These are phyloP conservation scores for Tilletia caries DNA, from an alignment of 1,284 basidiomycete genomes.

Conservation along the genomic window DNA sequence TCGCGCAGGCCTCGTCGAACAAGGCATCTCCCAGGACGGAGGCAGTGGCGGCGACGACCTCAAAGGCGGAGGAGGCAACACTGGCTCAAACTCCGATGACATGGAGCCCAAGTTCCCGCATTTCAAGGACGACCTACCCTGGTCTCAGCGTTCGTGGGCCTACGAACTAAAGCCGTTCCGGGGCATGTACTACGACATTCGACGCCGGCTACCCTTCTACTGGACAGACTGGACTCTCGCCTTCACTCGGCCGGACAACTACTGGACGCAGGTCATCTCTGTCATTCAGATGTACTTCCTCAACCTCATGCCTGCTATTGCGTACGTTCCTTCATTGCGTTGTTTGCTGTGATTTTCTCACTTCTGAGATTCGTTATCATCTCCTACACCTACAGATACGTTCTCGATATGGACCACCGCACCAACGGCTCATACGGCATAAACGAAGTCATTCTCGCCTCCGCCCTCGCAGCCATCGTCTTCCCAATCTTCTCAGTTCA, in stretches of 20 bases:
- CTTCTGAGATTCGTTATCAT: background rate
- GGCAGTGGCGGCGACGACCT: no score
- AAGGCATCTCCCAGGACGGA: no score
- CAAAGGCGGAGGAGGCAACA: no score
- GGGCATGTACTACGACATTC: conserved; percentile 77
- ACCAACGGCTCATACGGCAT: conserved; percentile 86
- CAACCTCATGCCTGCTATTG: conserved; percentile 77
- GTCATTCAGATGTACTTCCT: conserved; percentile 50
- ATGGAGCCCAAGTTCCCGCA: conserved; percentile 17
- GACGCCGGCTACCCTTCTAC: conserved; percentile 71
- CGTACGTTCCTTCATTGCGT: conserved; percentile 46
- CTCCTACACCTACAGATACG: conserved; percentile 63
- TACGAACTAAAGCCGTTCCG: conserved; percentile 59
- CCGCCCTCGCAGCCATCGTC: conserved; percentile 76
- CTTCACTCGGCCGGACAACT: conserved; percentile 30
- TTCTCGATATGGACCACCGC: conserved; percentile 80
- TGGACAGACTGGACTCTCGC: conserved; percentile 42
- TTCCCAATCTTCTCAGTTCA: conserved; percentile 86
- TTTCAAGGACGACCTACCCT: conserved; percentile 37
- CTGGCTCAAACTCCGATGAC: conserved; percentile 6
- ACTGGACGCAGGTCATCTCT: conserved; percentile 35
- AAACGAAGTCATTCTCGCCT: conserved; percentile 66
- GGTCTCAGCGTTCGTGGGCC: conserved; percentile 45
- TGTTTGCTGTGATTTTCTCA: no score
- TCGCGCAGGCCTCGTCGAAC: no score